Evolutionary conservation across 345 rosid genomes (phyloP).

Genomic region (Moringa oleifera): DNA sequence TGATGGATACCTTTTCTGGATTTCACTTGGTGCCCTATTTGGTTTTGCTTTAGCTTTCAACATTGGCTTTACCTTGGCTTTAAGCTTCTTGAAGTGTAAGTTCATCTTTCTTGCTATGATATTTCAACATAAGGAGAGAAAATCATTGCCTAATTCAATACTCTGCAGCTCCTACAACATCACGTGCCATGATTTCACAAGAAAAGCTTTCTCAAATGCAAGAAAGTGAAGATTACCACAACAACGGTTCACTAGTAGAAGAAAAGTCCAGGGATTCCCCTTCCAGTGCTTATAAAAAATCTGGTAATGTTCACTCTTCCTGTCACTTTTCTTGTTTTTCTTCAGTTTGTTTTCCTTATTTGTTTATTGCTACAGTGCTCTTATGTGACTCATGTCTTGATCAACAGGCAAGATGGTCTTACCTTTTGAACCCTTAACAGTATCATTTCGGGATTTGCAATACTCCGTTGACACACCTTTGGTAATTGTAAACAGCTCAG

Average conservation of each 20-base stretch:
- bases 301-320: constrained; percentile 19
- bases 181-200: constrained; percentile 59
- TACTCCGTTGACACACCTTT: constrained; percentile 55
- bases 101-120: constrained; percentile 1
- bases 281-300: constrained; percentile 1
- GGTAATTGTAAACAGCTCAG: constrained; percentile 31
- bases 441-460: constrained; percentile 54
- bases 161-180: constrained; percentile 62
- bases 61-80: constrained; percentile 52
- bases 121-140: not conserved
- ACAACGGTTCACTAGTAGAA: constrained; percentile 3
- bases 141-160: not conserved
- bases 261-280: constrained; percentile 6
- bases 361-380: not conserved
- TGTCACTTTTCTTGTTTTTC: not conserved
- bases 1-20: constrained; percentile 50
- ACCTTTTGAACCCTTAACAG: constrained; percentile 53
- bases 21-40: constrained; percentile 51
- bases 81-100: constrained; percentile 67
- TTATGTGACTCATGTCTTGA: not conserved
- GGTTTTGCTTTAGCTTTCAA: constrained; percentile 60
- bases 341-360: not conserved
- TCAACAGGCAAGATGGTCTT: constrained; percentile 53
- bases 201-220: constrained; percentile 47
- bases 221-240: constrained; percentile 32